Evolutionary conservation across 805 yeast genomes (phyloP), one percentile per base, ranked within the genome.

Genomic region (Sugiyamaella boreocaroliniensis): DNA sequence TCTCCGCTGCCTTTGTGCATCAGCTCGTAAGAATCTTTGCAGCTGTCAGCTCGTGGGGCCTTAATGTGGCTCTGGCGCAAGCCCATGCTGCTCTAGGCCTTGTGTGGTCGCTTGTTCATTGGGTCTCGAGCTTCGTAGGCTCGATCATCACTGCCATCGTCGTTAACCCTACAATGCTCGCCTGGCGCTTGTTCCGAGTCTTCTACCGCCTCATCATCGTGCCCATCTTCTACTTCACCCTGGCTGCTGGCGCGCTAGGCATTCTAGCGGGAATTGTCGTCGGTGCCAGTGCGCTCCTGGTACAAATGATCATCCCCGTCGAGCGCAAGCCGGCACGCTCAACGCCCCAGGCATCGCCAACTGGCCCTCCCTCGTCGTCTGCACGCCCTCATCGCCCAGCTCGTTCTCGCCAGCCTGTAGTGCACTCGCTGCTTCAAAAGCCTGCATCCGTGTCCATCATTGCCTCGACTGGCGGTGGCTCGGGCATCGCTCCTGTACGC

Each of bases 221-320:
- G 4, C 61, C 61, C 15, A 47, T 58, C n/a, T 56, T 57, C 49
- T 58, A 54, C 49, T 58, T 58, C 45, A 45, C 56, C 15, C 19
- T 54, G 44, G 26, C 54, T 15, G 61, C 61, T 11, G 50, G 58
- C 29, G 47, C 50, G 2, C 47, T 58, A 42, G 61, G 61, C 18
- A 52, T 55, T 42, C 14, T 58, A 9, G 58, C 59, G 8, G 61
- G 61, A 11, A 20, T 58, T 10, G 44, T 56, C 11, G 58, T 58
- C 8, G 61, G 61, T 12, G 57, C 52, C 14, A 45, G 51, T 40
- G 55, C 58, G 4, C 48, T 58, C 42, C 34, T 45, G 19, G 54
- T 58, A 4, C 57, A 58, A 26, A 18, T 45, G 15, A 29, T 58
- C 18, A 53, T 55, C 16, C 59, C 60, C 7, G n/a, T 44, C 29